Conservation (phyloP, 2,329 filamentous ascomycete species). For the Exophiala aquamarina region DNA sequence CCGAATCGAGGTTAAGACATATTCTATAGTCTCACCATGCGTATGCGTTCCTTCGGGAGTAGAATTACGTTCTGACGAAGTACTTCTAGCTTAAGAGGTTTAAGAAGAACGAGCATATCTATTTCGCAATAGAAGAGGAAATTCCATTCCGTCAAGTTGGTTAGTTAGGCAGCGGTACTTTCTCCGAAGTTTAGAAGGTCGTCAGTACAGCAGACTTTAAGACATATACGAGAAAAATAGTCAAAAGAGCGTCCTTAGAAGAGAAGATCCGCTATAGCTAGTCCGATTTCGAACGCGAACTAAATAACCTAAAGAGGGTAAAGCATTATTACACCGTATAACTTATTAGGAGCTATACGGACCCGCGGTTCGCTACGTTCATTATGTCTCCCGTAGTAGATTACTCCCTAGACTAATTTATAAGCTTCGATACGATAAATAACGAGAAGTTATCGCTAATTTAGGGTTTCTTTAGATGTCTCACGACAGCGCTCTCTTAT, state of each 20-base stretch:
- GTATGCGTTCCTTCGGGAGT: too few species aligned
- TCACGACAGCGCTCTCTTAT: slow-evolving; percentile 17
- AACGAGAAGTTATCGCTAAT: not conserved
- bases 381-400: slow-evolving; percentile 32
- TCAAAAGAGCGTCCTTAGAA: slow-evolving; percentile 24
- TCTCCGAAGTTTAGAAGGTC: too few species aligned
- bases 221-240: slow-evolving; percentile 22
- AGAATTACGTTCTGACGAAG: too few species aligned
- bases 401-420: slow-evolving; percentile 15
- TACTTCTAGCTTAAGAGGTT: too few species aligned
- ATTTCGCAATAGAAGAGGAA: too few species aligned
- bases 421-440: not conserved
- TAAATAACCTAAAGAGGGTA: slow-evolving; percentile 31
- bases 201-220: too few species aligned
- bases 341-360: slow-evolving; percentile 36
- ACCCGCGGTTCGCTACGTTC: slow-evolving; percentile 31
- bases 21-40: too few species aligned
- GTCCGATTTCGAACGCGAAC: slow-evolving; percentile 31
- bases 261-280: too few species aligned
- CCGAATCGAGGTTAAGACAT: too few species aligned
- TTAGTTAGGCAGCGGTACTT: too few species aligned
- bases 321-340: slow-evolving; percentile 33
- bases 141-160: too few species aligned
- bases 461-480: slow-evolving; percentile 15
- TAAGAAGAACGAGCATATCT: too few species aligned